Conservation (phyloP, 371 early-diverging fungal species). For the Mortierella sp. region DNA sequence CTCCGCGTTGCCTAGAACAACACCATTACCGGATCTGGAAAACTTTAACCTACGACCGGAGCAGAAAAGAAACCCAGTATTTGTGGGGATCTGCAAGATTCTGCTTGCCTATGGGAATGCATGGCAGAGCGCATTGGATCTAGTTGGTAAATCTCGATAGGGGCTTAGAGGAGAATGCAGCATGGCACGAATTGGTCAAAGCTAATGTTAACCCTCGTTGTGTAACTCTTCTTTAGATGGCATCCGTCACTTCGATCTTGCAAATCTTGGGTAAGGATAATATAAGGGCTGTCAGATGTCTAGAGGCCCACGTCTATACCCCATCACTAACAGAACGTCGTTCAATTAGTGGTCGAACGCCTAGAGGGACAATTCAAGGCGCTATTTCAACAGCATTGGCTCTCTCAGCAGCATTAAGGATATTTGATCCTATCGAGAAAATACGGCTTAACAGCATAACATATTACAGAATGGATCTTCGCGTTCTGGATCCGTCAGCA, state of each 20-base stretch:
- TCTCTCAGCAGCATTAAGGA: slow-evolving; percentile 26
- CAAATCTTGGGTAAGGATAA: slow-evolving; percentile 53
- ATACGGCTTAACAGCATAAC: slow-evolving; percentile 42
- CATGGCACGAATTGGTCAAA: no score
- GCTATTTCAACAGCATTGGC: slow-evolving; percentile 55
- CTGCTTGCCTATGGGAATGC: slow-evolving; percentile 50
- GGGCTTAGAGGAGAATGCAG: no score
- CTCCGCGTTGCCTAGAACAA: slow-evolving; percentile 23
- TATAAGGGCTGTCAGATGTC: no score
- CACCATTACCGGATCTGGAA: slow-evolving; percentile 35
- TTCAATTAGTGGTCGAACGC: slow-evolving; percentile 55
- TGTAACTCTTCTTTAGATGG: slow-evolving; percentile 24
- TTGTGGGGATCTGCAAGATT: slow-evolving; percentile 45
- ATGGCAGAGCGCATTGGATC: slow-evolving; percentile 52
- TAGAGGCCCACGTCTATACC: no score
- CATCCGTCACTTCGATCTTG: slow-evolving; percentile 46
- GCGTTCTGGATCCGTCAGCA: slow-evolving; percentile 21
- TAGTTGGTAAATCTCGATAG: slow-evolving; percentile 53
- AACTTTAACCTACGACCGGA: slow-evolving; percentile 41
- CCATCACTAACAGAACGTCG: no score
- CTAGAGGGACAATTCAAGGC: slow-evolving; percentile 54
- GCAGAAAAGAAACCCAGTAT: slow-evolving; percentile 43
- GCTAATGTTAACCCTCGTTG: no score
- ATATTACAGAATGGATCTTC: slow-evolving; percentile 47
- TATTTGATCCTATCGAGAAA: slow-evolving; percentile 53